Conservation (phyloP, 495 filamentous ascomycete genomes). For the Aspergillus cristatus region DNA sequence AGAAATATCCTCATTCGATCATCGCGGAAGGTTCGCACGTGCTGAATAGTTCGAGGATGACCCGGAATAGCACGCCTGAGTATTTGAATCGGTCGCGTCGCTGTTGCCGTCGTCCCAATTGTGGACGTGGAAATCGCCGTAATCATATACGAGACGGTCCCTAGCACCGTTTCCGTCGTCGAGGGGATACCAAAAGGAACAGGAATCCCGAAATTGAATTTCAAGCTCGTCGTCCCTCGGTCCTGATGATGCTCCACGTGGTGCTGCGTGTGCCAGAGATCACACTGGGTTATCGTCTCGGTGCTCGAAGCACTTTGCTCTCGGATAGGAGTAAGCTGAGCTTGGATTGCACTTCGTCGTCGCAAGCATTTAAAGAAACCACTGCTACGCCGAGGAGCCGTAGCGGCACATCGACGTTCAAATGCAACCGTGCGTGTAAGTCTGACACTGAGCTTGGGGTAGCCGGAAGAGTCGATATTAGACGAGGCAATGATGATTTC, state of each 20-base stretch:
- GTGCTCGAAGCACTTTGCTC: too few species aligned
- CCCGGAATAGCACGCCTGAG: neutral
- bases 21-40: conserved; percentile 1
- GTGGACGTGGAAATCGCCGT: neutral
- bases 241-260: neutral
- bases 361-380: neutral
- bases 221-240: neutral
- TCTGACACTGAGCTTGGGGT: neutral
- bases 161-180: conserved; percentile 1
- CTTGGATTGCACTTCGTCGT: neutral
- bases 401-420: neutral
- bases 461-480: neutral
- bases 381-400: neutral
- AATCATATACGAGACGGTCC: conserved; percentile 4
- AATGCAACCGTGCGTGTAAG: neutral
- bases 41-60: neutral
- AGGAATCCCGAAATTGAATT: conserved; percentile 1
- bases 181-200: neutral
- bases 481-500: neutral
- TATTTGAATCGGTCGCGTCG: neutral
- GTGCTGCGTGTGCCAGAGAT: conserved; percentile 1
- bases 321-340: too few species aligned
- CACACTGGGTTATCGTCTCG: conserved; percentile 1
- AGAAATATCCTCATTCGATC: neutral
- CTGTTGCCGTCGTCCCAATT: neutral